Evolutionary conservation across 2,329 filamentous ascomycete genomes (phyloP), one percentile per base, ranked within the genome.

Genomic region (Paraphaeosphaeria sporulosa): DNA sequence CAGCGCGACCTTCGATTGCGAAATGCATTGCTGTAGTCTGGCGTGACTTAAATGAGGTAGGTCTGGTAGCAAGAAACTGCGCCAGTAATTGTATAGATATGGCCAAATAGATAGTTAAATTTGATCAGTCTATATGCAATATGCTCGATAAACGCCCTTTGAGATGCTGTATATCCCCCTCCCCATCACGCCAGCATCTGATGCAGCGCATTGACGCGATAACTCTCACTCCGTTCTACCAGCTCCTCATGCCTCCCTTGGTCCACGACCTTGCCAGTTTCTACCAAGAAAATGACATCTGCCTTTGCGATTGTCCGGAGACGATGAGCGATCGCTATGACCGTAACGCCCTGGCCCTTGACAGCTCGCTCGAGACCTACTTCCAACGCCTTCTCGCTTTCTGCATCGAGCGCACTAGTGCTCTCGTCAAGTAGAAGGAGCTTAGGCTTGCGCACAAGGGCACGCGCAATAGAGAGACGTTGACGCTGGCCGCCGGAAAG

Each of bases 241-340:
- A 85, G 66, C 58, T 85, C 82, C 19, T 78, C 73, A 70, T 85
- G 83, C 32, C 78, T 79, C 4, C 84, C 83, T 62, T 79, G 77
- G 46, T 84, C 83, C 4, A 82, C 80, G 56, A 81, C 82, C 19
- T 71, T 74, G 1, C 83, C 83, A 4, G 77, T 79, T 59, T 86
- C 83, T 23, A 85, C 78, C 58, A 82, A 61, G 61, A 81, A 81
- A 42, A 82, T 82, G 1, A 77, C 67, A 63, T 81, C 80, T 15
- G 80, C 79, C 47, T 74, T 72, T 13, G 74, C 72, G 32, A 82
- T 80, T 0, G 79, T 82, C 43, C 76, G 66, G 30, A 81, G 60
- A 5, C 79, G 71, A 69, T 82, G 80, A 4, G 80, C 79, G 51
- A 82, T 83, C 70, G 78, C 82, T 51, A 82, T 73, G 3, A 80